These are phyloP conservation scores for Beauveria pseudobassiana DNA, from an alignment of 2,329 filamentous ascomycete genomes.

Conservation along the genomic window DNA sequence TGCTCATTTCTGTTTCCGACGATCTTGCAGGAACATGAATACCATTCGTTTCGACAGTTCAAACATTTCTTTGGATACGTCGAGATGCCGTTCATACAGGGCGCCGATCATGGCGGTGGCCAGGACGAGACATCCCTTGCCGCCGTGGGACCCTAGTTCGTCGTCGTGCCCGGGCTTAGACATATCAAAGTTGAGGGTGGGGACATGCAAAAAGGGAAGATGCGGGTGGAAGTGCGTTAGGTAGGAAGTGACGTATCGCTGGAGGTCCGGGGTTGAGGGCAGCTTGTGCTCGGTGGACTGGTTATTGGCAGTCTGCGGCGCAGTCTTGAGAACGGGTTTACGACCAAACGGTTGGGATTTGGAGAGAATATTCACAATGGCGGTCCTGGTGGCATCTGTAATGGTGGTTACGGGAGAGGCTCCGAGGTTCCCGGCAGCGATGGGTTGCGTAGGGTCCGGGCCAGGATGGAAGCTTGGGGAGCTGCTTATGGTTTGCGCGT, in stretches of 20 bases:
- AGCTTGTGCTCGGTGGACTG: slow-evolving; percentile 47
- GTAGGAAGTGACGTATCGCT: slow-evolving; percentile 85
- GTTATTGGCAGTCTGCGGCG: slow-evolving; percentile 34
- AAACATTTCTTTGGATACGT: slow-evolving; percentile 76
- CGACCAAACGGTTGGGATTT: slow-evolving; percentile 50
- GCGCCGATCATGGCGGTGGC: slow-evolving; percentile 76
- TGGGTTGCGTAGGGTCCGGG: slow-evolving; percentile 66
- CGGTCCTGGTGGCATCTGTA: slow-evolving; percentile 55
- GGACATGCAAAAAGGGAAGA: slow-evolving; percentile 86
- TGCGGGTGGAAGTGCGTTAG: slow-evolving; percentile 91
- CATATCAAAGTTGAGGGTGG: slow-evolving; percentile 84
- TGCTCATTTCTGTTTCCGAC: slow-evolving; percentile 68
- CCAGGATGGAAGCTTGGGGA: slow-evolving; percentile 55
- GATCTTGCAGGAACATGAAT: slow-evolving; percentile 82
- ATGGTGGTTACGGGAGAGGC: slow-evolving; percentile 55
- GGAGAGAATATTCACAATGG: slow-evolving; percentile 52
- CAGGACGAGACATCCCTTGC: slow-evolving; percentile 76
- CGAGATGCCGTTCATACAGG: slow-evolving; percentile 78
- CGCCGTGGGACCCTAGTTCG: slow-evolving; percentile 56
- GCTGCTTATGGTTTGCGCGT: slow-evolving; percentile 49
- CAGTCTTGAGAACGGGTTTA: slow-evolving; percentile 56
- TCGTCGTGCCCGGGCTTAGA: slow-evolving; percentile 55
- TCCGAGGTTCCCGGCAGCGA: slow-evolving; percentile 55
- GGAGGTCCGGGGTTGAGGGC: slow-evolving; percentile 77
- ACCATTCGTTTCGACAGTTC: slow-evolving; percentile 95